These are phyloP conservation scores for Golubevia sp. DNA, from an alignment of 1,284 basidiomycete genomes.

Conservation along the genomic window DNA sequence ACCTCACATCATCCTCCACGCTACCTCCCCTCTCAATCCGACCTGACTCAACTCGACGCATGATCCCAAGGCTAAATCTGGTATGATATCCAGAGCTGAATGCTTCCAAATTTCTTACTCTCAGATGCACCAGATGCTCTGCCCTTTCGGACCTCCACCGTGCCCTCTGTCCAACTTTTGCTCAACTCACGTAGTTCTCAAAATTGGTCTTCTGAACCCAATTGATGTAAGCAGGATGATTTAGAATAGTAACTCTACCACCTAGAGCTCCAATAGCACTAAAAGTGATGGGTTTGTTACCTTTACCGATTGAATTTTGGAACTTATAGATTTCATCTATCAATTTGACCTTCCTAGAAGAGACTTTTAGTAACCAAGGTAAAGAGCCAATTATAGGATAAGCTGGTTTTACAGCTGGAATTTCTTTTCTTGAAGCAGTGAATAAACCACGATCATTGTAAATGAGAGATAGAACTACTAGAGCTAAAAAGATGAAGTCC, in stretches of 20 bases:
- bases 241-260: conserved; percentile 28
- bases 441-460: conserved; percentile 5
- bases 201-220: conserved; percentile 52
- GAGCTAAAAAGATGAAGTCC: not conserved
- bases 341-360: not conserved
- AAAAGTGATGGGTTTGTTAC: not conserved
- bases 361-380: too few species aligned
- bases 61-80: too few species aligned
- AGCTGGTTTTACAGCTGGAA: too few species aligned
- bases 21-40: too few species aligned
- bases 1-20: too few species aligned
- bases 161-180: too few species aligned
- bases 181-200: conserved; percentile 20
- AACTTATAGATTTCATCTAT: not conserved
- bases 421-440: not conserved
- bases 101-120: too few species aligned
- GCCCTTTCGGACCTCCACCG: too few species aligned
- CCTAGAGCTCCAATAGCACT: not conserved
- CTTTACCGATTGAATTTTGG: not conserved
- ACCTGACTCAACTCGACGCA: too few species aligned
- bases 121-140: too few species aligned
- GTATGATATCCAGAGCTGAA: too few species aligned
- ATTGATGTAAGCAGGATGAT: conserved; percentile 46
- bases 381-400: too few species aligned
- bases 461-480: conserved; percentile 1